Base-by-base conservation (phyloP, 352 stramenopile species). In the Phytophthora quininea region DNA sequence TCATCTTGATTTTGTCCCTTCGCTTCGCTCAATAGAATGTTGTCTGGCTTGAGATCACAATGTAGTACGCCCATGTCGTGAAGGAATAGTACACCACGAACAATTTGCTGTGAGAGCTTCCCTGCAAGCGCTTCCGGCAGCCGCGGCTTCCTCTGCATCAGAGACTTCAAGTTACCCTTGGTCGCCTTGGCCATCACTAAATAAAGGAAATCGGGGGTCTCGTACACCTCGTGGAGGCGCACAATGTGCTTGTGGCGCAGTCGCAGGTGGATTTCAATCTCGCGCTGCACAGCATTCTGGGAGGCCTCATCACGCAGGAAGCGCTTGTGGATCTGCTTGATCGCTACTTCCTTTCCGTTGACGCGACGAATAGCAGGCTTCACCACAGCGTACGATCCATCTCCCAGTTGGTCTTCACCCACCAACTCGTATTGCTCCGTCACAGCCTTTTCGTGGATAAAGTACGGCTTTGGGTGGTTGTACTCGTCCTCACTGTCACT, bases 241-340 rank as follows among this genome's bases (percentile, higher is more conserved):
- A 98, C 87, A 64, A 98, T 92, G 78, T 98, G 86, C 52, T 92
- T 93, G 73, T 98, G 92, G 27, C 88, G 86, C 40, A 98, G 76
- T 4, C 92, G 88, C 32, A 97, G 62, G 59, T 97, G 92, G 58
- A 98, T 98, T 65, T 97, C 92, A 19, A 98, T 97, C 70, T 98
- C 93, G 12, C 90, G 88, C 30, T 93, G 86, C 27, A 98, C 91
- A n/a, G 85, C 92, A 4, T 86, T 80, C 68, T 97, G 96, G 2
- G 96, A 77, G 15, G 89, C 87, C 50, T 97, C 88, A 0, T 92
- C 94, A 30, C 93, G 86, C 61, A 98, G 64, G 57, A 95, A 97
- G 47, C 91, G 91, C 84, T 98, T 97, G 77, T 97, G 87, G 64
- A 98, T 97, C 69, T 95, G 89, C 79, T 98, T 98, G 67, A 98